phyloP scores from a whole-genome alignment of 768 basidiomycete species.

The Panus rudis region DNA sequence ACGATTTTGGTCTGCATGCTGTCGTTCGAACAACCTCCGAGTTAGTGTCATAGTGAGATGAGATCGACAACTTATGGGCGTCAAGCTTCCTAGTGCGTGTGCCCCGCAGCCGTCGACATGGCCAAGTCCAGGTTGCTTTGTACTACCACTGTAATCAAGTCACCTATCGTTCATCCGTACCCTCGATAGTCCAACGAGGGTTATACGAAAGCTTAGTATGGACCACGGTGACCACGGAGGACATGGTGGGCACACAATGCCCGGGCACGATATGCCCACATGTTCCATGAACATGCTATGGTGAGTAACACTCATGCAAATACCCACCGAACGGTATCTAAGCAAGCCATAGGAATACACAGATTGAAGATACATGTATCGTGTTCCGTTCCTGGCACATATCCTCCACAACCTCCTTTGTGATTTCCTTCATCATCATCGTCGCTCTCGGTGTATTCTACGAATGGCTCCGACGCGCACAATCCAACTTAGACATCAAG shows the following conservation, averaged over 20 bases:
- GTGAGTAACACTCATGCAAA: constrained; percentile 25
- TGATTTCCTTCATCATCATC: constrained; percentile 60
- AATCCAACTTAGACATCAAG: constrained; percentile 48
- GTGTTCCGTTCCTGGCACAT: constrained; percentile 80
- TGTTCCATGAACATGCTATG: constrained; percentile 85
- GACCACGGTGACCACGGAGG: constrained; percentile 38
- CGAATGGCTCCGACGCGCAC: constrained; percentile 70
- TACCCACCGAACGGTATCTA: neutral
- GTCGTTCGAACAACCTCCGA: too few relatives aligned
- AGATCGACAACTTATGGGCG: too few relatives aligned
- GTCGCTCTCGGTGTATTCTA: constrained; percentile 64
- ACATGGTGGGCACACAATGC: constrained; percentile 26
- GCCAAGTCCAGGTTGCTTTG: too few relatives aligned
- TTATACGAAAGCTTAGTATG: too few relatives aligned
- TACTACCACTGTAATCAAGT: too few relatives aligned
- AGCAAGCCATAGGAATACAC: constrained; percentile 51
- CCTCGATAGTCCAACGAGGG: too few relatives aligned
- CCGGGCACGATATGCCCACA: constrained; percentile 35
- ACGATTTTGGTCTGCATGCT: too few relatives aligned
- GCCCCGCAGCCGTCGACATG: too few relatives aligned
- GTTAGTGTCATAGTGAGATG: too few relatives aligned
- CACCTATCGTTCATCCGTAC: too few relatives aligned
- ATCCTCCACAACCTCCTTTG: constrained; percentile 43
- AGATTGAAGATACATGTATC: constrained; percentile 73
- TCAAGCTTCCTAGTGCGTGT: too few relatives aligned